These are phyloP conservation scores for Balansia obtecta DNA, from an alignment of 2,329 filamentous ascomycete genomes.

Conservation along the genomic window DNA sequence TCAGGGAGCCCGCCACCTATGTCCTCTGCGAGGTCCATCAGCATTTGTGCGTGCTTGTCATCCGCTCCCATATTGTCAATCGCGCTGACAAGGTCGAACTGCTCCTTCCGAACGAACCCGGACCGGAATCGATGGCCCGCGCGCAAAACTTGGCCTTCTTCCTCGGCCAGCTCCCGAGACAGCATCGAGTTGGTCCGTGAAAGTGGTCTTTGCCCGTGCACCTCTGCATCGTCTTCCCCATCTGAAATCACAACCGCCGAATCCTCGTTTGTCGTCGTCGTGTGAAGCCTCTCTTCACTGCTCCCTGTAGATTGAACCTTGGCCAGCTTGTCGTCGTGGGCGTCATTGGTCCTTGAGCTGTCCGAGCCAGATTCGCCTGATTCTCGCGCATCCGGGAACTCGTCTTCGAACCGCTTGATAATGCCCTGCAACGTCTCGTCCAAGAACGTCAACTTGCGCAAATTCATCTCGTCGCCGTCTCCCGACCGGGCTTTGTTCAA, in stretches of 20 bases:
- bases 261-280: slow-evolving; percentile 21
- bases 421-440: slow-evolving; percentile 81
- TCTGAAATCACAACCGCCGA: slow-evolving; percentile 28
- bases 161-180: slow-evolving; percentile 40
- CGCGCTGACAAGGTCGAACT: slow-evolving; percentile 35
- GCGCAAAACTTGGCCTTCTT: slow-evolving; percentile 44
- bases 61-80: slow-evolving; percentile 38
- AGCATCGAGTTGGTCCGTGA: slow-evolving; percentile 41
- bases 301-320: slow-evolving; percentile 4
- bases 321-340: not conserved
- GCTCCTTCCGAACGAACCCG: slow-evolving; percentile 38
- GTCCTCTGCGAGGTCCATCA: slow-evolving; percentile 52
- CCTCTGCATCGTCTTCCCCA: slow-evolving; percentile 34
- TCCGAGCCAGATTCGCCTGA: slow-evolving; percentile 3
- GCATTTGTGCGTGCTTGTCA: slow-evolving; percentile 35
- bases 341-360: not conserved
- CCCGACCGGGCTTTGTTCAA: slow-evolving; percentile 60
- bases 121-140: slow-evolving; percentile 44
- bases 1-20: slow-evolving; percentile 47
- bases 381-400: slow-evolving; percentile 77
- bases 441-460: slow-evolving; percentile 76
- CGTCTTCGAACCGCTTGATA: slow-evolving; percentile 90
- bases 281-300: slow-evolving; percentile 12
- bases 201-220: slow-evolving; percentile 27
- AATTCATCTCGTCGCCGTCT: slow-evolving; percentile 59